These are phyloP conservation scores for Cicer chorassanicum DNA, from an alignment of 306 rosid species.

Conservation along the genomic window DNA sequence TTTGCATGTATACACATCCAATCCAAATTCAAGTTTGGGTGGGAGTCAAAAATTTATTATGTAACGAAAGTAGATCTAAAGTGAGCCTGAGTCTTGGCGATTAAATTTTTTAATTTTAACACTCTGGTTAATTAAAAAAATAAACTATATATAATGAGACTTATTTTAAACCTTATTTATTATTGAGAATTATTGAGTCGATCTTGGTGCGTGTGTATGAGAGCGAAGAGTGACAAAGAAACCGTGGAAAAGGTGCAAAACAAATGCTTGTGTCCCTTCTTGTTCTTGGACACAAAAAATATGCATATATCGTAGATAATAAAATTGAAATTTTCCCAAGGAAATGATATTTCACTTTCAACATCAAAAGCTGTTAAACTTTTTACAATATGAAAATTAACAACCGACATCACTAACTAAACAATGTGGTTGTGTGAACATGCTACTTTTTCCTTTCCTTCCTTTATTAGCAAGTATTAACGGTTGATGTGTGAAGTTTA, in stretches of 20 bases:
- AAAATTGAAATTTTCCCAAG: neutral
- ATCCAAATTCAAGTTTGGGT: too few relatives aligned
- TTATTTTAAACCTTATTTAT: too few relatives aligned
- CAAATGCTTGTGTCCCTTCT: neutral
- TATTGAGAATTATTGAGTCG: too few relatives aligned
- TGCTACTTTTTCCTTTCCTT: slow-evolving; percentile 36
- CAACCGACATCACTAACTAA: slow-evolving; percentile 57
- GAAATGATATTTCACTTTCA: neutral
- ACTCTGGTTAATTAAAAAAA: too few relatives aligned
- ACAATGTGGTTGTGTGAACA: slow-evolving; percentile 43
- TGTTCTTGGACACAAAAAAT: neutral
- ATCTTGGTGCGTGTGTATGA: too few relatives aligned
- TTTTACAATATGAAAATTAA: slow-evolving; percentile 22
- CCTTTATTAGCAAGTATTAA: slow-evolving; percentile 62
- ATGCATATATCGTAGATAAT: neutral
- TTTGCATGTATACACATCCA: too few relatives aligned
- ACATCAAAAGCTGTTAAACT: slow-evolving; percentile 55
- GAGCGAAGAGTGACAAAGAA: too few relatives aligned
- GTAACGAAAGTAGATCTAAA: too few relatives aligned
- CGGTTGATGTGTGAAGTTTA: slow-evolving; percentile 67
- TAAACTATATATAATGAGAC: too few relatives aligned
- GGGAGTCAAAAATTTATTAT: too few relatives aligned
- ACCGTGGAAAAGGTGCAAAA: neutral
- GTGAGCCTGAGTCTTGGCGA: too few relatives aligned
- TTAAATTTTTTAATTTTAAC: too few relatives aligned